phyloP scores from a whole-genome alignment of 192 early-diverging fungal species.

The Coemansia sp. region DNA sequence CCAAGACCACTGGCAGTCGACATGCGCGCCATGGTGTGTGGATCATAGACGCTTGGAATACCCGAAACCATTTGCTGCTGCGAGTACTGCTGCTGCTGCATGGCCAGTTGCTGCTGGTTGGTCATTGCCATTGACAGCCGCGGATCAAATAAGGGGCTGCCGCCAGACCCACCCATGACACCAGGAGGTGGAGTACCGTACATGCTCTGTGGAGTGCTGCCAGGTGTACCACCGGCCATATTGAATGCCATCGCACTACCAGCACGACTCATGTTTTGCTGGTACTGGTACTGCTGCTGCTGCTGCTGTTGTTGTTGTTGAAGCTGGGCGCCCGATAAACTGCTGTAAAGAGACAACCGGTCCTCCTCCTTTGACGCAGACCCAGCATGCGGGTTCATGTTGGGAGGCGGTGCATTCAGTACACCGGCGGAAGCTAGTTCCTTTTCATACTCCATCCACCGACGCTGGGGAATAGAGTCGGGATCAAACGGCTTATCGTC shows the following conservation, averaged over 20 bases:
- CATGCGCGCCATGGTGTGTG: slow-evolving; percentile 1
- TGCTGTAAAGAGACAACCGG: slow-evolving; percentile 33
- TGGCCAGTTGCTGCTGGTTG: slow-evolving; percentile 37
- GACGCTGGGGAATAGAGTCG: slow-evolving; percentile 79
- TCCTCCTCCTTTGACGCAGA: slow-evolving; percentile 32
- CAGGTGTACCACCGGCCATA: slow-evolving; percentile 5
- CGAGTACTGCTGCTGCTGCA: slow-evolving; percentile 27
- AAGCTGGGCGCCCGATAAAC: slow-evolving; percentile 31
- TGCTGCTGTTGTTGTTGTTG: background rate
- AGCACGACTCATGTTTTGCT: slow-evolving; percentile 29
- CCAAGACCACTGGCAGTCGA: slow-evolving; percentile 10
- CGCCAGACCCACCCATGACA: background rate
- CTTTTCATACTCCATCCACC: slow-evolving; percentile 88
- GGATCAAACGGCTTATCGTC: slow-evolving; percentile 87
- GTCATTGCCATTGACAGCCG: slow-evolving; percentile 44
- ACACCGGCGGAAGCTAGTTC: slow-evolving; percentile 60
- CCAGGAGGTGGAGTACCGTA: slow-evolving; percentile 22
- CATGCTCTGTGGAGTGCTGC: slow-evolving; percentile 25
- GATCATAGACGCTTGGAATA: slow-evolving; percentile 20
- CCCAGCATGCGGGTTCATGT: slow-evolving; percentile 40
- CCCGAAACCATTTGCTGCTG: slow-evolving; percentile 26
- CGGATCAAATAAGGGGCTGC: slow-evolving; percentile 22
- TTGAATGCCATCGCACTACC: slow-evolving; percentile 46
- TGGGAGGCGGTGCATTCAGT: slow-evolving; percentile 40
- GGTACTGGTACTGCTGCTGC: background rate